phyloP scores from a whole-genome alignment of 768 basidiomycete genomes.

The Hysterangium stoloniferum region DNA sequence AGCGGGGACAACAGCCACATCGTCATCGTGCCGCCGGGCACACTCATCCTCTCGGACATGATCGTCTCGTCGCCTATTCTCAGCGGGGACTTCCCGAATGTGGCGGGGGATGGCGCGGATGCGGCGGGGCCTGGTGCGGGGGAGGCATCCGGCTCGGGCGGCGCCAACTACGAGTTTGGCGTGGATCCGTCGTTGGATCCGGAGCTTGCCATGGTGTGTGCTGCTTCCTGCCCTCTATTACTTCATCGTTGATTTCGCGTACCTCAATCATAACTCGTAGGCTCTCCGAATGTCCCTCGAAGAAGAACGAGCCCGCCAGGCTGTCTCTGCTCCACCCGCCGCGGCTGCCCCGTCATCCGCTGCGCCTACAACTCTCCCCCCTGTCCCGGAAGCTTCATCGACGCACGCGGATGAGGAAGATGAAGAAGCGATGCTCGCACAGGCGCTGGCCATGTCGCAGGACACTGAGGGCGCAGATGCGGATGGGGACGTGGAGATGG shows the following conservation, averaged over 20 bases:
- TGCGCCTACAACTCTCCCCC: constrained; percentile 10
- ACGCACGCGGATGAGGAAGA: constrained; percentile 38
- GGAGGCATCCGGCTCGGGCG: constrained; percentile 38
- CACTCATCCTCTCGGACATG: constrained; percentile 70
- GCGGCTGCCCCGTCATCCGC: constrained; percentile 20
- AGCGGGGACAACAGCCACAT: constrained; percentile 89
- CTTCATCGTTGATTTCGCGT: not conserved
- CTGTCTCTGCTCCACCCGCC: constrained; percentile 31
- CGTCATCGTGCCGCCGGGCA: constrained; percentile 67
- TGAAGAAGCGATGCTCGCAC: constrained; percentile 69
- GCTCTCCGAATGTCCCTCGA: constrained; percentile 97
- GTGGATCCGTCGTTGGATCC: constrained; percentile 95
- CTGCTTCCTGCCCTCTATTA: not conserved
- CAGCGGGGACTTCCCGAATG: constrained; percentile 56
- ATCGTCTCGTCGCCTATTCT: constrained; percentile 78
- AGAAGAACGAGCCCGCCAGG: constrained; percentile 79
- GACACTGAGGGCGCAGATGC: constrained; percentile 26
- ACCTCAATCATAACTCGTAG: constrained; percentile 31
- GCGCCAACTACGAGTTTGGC: constrained; percentile 71
- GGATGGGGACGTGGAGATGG: constrained; percentile 39
- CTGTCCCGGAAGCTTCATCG: constrained; percentile 4
- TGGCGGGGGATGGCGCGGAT: constrained; percentile 36
- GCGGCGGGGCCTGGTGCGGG: constrained; percentile 37
- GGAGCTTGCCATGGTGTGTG: constrained; percentile 86
- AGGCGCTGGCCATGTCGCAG: constrained; percentile 71